phyloP scores from a whole-genome alignment of 176 grass and related monocot species.

The Musa beccarii region DNA sequence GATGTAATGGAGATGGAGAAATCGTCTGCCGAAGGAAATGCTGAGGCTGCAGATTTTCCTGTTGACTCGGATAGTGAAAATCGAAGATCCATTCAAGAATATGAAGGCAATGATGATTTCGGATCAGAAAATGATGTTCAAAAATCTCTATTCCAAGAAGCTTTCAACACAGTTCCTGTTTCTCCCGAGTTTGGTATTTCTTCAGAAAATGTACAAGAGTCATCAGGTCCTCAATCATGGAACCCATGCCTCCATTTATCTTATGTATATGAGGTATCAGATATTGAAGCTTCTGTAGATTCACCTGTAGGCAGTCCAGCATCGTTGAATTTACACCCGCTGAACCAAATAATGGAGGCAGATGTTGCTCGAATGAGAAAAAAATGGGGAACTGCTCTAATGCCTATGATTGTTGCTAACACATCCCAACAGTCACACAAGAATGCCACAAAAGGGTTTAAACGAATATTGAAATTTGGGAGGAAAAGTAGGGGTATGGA shows the following conservation, averaged over 20 bases:
- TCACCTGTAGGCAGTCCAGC: conserved; percentile 63
- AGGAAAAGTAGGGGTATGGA: conserved; percentile 68
- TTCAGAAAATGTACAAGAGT: conserved; percentile 36
- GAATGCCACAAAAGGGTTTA: conserved; percentile 88
- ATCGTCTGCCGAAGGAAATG: conserved; percentile 49
- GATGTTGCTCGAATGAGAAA: conserved; percentile 79
- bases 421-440: conserved; percentile 62
- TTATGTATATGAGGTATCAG: conserved; percentile 59
- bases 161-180: conserved; percentile 14
- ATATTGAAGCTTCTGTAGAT: conserved; percentile 73
- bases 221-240: conserved; percentile 43
- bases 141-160: conserved; percentile 14
- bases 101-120: conserved; percentile 61
- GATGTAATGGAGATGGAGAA: conserved; percentile 68
- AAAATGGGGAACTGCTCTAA: conserved; percentile 86
- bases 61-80: conserved; percentile 67
- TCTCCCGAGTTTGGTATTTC: conserved; percentile 36
- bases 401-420: conserved; percentile 54
- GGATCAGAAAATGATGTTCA: conserved; percentile 58
- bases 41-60: conserved; percentile 52
- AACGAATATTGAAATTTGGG: conserved; percentile 90
- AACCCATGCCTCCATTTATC: conserved; percentile 35
- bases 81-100: conserved; percentile 40
- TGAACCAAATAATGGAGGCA: conserved; percentile 61
- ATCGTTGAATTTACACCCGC: conserved; percentile 69